These are phyloP conservation scores for Colletotrichum musicola DNA, from an alignment of 2,329 filamentous ascomycete genomes.

Conservation along the genomic window DNA sequence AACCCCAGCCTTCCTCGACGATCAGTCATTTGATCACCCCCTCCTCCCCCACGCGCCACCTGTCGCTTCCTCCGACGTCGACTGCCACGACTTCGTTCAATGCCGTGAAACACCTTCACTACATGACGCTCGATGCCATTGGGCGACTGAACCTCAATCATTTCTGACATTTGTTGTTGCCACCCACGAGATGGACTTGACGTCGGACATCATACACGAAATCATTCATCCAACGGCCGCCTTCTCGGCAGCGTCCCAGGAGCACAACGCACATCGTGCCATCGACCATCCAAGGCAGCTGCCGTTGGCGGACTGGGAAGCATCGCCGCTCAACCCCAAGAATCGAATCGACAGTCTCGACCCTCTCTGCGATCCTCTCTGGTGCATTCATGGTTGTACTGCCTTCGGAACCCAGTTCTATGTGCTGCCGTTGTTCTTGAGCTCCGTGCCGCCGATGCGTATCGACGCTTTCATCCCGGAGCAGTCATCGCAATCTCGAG, in stretches of 20 bases:
- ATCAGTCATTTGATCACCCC: slow-evolving; percentile 15
- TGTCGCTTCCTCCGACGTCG: slow-evolving; percentile 8
- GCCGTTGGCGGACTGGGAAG: slow-evolving; percentile 53
- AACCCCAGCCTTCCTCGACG: not conserved
- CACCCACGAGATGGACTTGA: slow-evolving; percentile 64
- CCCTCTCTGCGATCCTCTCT: slow-evolving; percentile 58
- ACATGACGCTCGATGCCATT: slow-evolving; percentile 23
- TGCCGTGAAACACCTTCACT: slow-evolving; percentile 30
- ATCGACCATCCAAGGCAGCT: slow-evolving; percentile 6
- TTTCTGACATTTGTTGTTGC: slow-evolving; percentile 33
- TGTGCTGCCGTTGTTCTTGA: slow-evolving; percentile 65
- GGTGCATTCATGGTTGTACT: slow-evolving; percentile 71
- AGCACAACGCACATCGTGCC: not conserved
- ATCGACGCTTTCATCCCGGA: slow-evolving; percentile 71
- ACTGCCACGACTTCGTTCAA: slow-evolving; percentile 12
- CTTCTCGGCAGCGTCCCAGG: slow-evolving; percentile 47
- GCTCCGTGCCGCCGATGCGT: slow-evolving; percentile 61
- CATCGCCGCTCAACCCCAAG: slow-evolving; percentile 69
- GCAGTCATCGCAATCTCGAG: slow-evolving; percentile 54
- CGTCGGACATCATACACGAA: slow-evolving; percentile 63
- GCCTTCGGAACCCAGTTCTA: slow-evolving; percentile 70
- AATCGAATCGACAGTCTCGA: slow-evolving; percentile 71
- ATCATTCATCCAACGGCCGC: slow-evolving; percentile 71
- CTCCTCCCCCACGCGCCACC: slow-evolving; percentile 22
- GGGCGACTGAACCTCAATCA: slow-evolving; percentile 5